Evolutionary conservation across 208 protist species (phyloP), one percentile per base, ranked within the genome.

Genomic region (Tritrichomonas foetus): DNA sequence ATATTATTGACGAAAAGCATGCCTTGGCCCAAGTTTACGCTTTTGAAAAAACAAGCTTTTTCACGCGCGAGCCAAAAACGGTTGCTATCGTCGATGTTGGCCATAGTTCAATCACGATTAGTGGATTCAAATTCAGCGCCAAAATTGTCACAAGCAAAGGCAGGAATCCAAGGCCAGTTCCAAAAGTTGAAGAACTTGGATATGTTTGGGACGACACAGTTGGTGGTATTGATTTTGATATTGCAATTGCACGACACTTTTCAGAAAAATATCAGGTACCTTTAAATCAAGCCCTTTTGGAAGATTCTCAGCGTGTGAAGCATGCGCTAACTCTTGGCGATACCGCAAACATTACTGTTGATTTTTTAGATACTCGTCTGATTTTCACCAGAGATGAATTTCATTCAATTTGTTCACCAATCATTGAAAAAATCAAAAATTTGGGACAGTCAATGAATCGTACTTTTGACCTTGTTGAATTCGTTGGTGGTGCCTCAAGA

Each of bases 21-120:
- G 78, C 47, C 33, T 13, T 47, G 33, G 78, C 78, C n/a, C 47
- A 41, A 57, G 47, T 47, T n/a, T 89, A 89, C 57, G 78, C 78
- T 14, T 27, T 53, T 9, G 78, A 89, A 89, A 89, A 89, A 89
- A 53, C 47, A 39, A 89, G 78, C 47, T 89, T 89, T 89, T 89
- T 89, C 27, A 49, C 47, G 33, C 44, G 78, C 20, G 78, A 89
- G 16, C 78, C 78, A n/a, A 53, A 30, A 57, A 57, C 8, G 33
- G 78, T 89, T 50, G 78, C 78, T 16, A 57, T 89, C 36, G 22
- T 89, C 39, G 78, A 89, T 57, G 33, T 89, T 61, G 78, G 78
- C 11, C 41, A n/a, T 39, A 2, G 22, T 53, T 53, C 44, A 22
- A 27, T 89, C 3, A 89, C 13, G 39, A 30, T 89, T 89, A 39